Conservation (phyloP, 2,329 filamentous ascomycete species). For the Fusarium tuaranense region DNA sequence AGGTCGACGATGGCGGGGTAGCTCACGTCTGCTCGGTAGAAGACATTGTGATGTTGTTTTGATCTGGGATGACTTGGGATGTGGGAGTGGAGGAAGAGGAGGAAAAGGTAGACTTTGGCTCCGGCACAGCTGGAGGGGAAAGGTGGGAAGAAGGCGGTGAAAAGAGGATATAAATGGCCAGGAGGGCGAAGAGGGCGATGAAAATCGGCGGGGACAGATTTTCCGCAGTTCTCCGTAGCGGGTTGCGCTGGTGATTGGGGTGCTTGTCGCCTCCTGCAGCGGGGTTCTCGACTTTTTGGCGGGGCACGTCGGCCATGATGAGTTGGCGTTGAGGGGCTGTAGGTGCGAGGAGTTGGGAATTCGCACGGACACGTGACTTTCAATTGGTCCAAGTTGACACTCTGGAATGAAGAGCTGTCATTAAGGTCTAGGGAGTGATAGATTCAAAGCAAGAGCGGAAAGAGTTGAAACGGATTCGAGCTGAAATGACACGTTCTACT, state of each 20-base stretch:
- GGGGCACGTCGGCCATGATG: constrained; percentile 50
- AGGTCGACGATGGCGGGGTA: constrained; percentile 49
- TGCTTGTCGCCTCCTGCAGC: constrained; percentile 45
- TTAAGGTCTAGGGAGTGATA: neutral
- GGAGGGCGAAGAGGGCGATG: constrained; percentile 53
- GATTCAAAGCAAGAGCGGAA: neutral
- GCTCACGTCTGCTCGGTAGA: constrained; percentile 86
- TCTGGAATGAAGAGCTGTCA: constrained; percentile 3
- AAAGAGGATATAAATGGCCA: constrained; percentile 52
- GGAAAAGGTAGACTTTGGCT: constrained; percentile 41
- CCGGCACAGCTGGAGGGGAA: constrained; percentile 45
- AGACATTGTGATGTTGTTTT: constrained; percentile 69
- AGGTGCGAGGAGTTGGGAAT: constrained; percentile 28
- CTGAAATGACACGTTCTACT: neutral
- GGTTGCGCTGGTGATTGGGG: constrained; percentile 38
- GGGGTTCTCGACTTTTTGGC: constrained; percentile 49
- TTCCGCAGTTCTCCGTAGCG: constrained; percentile 48
- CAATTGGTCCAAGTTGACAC: constrained; percentile 17
- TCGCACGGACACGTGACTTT: constrained; percentile 45
- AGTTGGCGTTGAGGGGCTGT: constrained; percentile 42
- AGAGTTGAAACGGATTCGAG: neutral
- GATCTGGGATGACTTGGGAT: constrained; percentile 44
- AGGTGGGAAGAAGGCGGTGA: constrained; percentile 46
- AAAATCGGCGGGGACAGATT: constrained; percentile 60
- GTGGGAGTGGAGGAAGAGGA: constrained; percentile 45